These are phyloP conservation scores for Blumeria graminis DNA, from an alignment of 2,329 filamentous ascomycete species.

Conservation along the genomic window DNA sequence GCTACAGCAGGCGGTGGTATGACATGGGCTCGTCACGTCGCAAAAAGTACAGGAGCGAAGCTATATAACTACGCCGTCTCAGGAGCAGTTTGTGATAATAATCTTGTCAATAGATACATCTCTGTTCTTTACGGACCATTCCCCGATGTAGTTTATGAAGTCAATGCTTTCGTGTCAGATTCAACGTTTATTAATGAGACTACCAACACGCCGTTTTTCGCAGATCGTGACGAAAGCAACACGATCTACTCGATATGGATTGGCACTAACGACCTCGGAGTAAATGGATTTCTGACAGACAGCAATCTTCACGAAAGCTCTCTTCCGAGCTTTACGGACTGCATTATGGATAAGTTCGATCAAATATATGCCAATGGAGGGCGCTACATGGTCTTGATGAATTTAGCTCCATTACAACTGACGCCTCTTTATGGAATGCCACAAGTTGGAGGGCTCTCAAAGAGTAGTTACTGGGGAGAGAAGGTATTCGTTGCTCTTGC, in stretches of 20 bases:
- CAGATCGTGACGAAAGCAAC: slow-evolving; percentile 24
- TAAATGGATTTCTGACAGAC: slow-evolving; percentile 39
- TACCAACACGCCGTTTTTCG: slow-evolving; percentile 19
- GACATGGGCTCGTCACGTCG: slow-evolving; percentile 43
- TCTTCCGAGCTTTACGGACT: slow-evolving; percentile 40
- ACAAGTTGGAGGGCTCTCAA: slow-evolving; percentile 19
- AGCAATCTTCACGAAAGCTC: slow-evolving; percentile 30
- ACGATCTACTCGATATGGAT: slow-evolving; percentile 61
- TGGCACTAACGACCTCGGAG: slow-evolving; percentile 57
- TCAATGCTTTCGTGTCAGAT: slow-evolving; percentile 31
- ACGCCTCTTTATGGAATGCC: slow-evolving; percentile 37
- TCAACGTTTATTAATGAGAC: slow-evolving; percentile 14
- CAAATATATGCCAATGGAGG: slow-evolving; percentile 39
- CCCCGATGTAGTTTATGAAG: slow-evolving; percentile 37
- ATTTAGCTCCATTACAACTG: slow-evolving; percentile 41
- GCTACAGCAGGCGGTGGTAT: slow-evolving; percentile 38
- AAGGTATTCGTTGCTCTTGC: slow-evolving; percentile 8
- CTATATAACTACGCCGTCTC: slow-evolving; percentile 47
- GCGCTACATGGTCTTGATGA: slow-evolving; percentile 48
- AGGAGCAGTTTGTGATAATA: slow-evolving; percentile 49
- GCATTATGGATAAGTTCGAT: slow-evolving; percentile 39
- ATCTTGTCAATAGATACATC: slow-evolving; percentile 33
- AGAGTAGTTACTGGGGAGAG: slow-evolving; percentile 22
- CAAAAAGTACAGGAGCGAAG: slow-evolving; percentile 29
- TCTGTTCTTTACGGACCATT: slow-evolving; percentile 26